Percentiles rank a stretch among this genome's conserved stretches.
phyloP scores from a whole-genome alignment of 2,329 filamentous ascomycete species.

The Trichoderma sp. region DNA sequence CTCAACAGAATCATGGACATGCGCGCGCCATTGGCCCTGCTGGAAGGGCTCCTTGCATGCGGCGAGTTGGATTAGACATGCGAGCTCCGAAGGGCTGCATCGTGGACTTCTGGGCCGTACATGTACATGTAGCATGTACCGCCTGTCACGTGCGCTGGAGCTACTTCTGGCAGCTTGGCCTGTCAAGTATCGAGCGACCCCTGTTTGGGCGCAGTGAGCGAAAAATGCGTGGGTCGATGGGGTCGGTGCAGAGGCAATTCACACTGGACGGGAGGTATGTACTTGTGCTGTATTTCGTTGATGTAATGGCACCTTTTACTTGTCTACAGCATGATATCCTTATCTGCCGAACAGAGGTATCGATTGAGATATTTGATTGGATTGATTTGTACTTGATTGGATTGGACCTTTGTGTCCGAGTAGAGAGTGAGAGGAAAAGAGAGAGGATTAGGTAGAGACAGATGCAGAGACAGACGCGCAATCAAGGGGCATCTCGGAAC shows the following conservation, averaged over 20 bases:
- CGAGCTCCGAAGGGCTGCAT: constrained; percentile 7
- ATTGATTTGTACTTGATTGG: neutral
- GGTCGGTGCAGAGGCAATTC: neutral
- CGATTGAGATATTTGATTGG: neutral
- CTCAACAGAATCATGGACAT: neutral
- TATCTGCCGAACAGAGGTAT: too few species aligned
- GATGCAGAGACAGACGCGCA: neutral
- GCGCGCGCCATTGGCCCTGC: neutral
- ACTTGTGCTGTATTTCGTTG: neutral
- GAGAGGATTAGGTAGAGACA: neutral
- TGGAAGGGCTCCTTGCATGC: constrained; percentile 4
- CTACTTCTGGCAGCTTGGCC: neutral
- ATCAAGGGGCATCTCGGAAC: neutral
- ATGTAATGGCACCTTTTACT: neutral
- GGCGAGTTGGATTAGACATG: neutral
- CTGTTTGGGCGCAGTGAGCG: neutral
- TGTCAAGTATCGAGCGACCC: neutral
- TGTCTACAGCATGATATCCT: neutral
- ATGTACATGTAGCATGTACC: neutral
- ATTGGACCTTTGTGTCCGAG: neutral
- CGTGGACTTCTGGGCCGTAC: neutral
- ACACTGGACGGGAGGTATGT: neutral
- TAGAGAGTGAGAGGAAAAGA: neutral
- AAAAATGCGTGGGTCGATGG: neutral
- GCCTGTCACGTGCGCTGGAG: neutral